Evolutionary conservation across 2,329 filamentous ascomycete species (phyloP), one percentile per base, ranked within the genome.

Genomic region (Botryosphaeria dothidea): DNA sequence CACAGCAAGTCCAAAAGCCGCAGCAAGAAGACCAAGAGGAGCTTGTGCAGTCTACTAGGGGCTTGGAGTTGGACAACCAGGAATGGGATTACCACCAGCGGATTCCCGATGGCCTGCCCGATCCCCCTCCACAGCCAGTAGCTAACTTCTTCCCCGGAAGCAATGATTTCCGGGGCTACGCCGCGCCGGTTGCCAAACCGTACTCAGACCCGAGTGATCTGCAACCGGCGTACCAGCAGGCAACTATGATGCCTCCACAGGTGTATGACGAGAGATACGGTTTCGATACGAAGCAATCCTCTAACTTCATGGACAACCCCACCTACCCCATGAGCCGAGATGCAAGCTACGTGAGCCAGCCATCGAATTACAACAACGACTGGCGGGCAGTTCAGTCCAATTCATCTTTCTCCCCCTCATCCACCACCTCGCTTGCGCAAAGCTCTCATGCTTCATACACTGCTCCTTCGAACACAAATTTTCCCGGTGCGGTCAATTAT

Each of bases 321-420:
- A 57, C 43, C 31, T 65, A 65, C 36, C 41, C 52, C 8, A 52
- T 65, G 45, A 65, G 56, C n/a, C 63, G 63, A 6, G 63, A 65
- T n/a, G 54, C 54, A 15, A 51, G 54, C 43, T 61, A 65, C 46
- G 56, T 65, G 21, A 46, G 56, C 45, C 63, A 65, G 36, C 56
- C 54, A 3, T 46, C 52, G n/a, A 52, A 46, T 5, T 65, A 58
- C 38, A 60, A 64, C 21, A 38, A 58, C 11, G 62, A 64, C 11
- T 64, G 62, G 62, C 62, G 62, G 23, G 6, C 62, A 19, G 41
- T 64, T 21, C 62, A 58, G 17, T 57, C 62, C 23, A 56, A 64
- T 38, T 43, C 62, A 15, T 57, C 51, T 19, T 64, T 57, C 43
- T 65, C 63, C 6, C 45, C 46, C 8, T 52, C 54, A 3, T 65